phyloP scores from a whole-genome alignment of 805 yeast genomes.

The Candida sanyiensis region DNA sequence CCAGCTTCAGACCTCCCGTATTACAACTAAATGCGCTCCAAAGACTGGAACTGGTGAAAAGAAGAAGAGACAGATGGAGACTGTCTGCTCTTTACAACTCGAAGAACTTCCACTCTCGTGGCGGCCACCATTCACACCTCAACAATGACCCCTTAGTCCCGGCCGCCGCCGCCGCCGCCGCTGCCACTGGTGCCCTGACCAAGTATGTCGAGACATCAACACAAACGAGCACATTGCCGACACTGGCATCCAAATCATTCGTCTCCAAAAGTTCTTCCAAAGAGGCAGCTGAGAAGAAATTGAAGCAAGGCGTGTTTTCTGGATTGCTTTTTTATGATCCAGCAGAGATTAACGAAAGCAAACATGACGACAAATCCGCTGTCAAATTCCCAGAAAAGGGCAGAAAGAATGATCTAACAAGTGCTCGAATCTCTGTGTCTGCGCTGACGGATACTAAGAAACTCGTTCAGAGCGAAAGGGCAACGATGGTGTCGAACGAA shows the following conservation, averaged over 20 bases:
- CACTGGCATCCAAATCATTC: conserved; percentile 13
- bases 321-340: conserved; percentile 24
- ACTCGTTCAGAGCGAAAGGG: conserved; percentile 15
- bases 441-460: conserved; percentile 16
- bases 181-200: neutral
- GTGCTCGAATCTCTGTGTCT: conserved; percentile 3
- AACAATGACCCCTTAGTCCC: conserved; percentile 2
- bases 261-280: conserved; percentile 10
- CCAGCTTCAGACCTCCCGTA: conserved; percentile 28
- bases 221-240: conserved; percentile 23
- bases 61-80: conserved; percentile 26
- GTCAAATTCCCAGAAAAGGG: conserved; percentile 17
- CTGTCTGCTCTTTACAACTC: conserved; percentile 21
- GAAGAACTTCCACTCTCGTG: conserved; percentile 12
- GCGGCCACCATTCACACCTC: conserved; percentile 5
- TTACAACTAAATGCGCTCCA: conserved; percentile 24
- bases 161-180: neutral
- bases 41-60: conserved; percentile 21
- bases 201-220: conserved; percentile 20
- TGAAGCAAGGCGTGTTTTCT: conserved; percentile 23
- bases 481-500: neutral
- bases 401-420: conserved; percentile 5
- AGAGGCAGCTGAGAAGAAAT: conserved; percentile 19
- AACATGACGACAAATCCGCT: conserved; percentile 13
- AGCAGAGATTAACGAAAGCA: conserved; percentile 17